Conservation (phyloP, 78 protist genomes). For the Carpediemonas membranifera region DNA sequence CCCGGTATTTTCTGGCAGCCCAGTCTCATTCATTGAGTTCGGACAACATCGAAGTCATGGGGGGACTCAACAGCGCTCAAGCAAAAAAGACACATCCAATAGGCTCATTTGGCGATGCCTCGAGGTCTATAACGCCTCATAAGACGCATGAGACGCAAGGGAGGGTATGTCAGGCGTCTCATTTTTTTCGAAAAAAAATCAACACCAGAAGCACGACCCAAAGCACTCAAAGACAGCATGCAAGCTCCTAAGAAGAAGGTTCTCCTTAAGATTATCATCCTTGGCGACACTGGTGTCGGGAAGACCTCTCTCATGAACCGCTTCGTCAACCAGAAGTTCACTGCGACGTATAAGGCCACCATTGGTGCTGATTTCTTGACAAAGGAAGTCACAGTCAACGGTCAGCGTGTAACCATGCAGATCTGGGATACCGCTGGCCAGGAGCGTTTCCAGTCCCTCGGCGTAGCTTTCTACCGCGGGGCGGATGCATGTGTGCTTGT, state of each 20-base stretch:
- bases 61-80: no score
- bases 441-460: constrained; percentile 95
- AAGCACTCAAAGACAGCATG: not conserved
- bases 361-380: constrained; percentile 99
- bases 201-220: not conserved
- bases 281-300: constrained; percentile 67
- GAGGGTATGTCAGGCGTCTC: no score
- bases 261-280: constrained; percentile 76
- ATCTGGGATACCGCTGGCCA: constrained; percentile 88
- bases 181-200: constrained; percentile 7
- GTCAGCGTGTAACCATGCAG: constrained; percentile 87
- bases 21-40: no score
- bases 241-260: constrained; percentile 28
- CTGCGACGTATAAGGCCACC: constrained; percentile 91
- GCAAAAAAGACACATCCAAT: no score
- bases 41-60: no score
- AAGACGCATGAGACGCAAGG: no score
- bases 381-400: constrained; percentile 88
- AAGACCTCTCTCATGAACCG: constrained; percentile 1
- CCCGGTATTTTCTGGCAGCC: no score
- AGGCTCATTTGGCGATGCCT: no score
- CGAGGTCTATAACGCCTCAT: no score
- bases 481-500: constrained; percentile 91
- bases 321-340: constrained; percentile 1
- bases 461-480: constrained; percentile 95